These are phyloP conservation scores for Helotiales sp. DNA, from an alignment of 2,329 filamentous ascomycete species.

Conservation along the genomic window DNA sequence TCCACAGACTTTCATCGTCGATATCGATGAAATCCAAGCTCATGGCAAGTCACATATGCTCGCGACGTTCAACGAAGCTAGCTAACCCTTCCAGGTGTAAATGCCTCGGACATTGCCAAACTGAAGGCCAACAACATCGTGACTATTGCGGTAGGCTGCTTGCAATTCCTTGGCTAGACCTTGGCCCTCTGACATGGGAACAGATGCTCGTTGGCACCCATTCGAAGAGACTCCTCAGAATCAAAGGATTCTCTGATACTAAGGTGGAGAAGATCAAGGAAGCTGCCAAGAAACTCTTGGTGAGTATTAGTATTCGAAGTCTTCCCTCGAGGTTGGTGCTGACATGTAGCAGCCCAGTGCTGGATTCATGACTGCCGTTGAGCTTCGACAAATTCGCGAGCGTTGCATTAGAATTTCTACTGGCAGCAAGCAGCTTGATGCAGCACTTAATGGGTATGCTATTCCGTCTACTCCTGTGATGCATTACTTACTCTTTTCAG, in stretches of 20 bases:
- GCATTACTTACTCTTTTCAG: constrained; percentile 35
- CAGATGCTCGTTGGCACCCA: constrained; percentile 62
- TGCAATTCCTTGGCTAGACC: not conserved
- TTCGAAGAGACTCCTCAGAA: constrained; percentile 60
- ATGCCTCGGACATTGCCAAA: constrained; percentile 64
- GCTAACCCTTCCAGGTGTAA: constrained; percentile 49
- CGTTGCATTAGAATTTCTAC: constrained; percentile 65
- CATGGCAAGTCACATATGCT: constrained; percentile 47
- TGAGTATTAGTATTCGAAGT: constrained; percentile 16
- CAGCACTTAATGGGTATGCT: constrained; percentile 59
- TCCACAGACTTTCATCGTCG: constrained; percentile 48
- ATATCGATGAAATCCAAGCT: constrained; percentile 65
- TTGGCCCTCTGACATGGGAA: not conserved
- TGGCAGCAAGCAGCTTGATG: constrained; percentile 68
- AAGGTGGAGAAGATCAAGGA: constrained; percentile 74
- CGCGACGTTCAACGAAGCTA: not conserved
- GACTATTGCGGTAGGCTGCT: constrained; percentile 56
- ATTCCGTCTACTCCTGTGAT: not conserved
- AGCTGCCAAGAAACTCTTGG: constrained; percentile 49
- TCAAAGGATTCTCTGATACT: constrained; percentile 69
- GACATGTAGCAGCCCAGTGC: constrained; percentile 48
- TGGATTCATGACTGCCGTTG: constrained; percentile 65
- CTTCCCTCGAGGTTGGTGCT: constrained; percentile 6
- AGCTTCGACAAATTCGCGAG: constrained; percentile 62
- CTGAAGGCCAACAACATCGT: constrained; percentile 62